These are phyloP conservation scores for Penicillium sp. DNA, from an alignment of 2,329 filamentous ascomycete genomes.

Conservation along the genomic window DNA sequence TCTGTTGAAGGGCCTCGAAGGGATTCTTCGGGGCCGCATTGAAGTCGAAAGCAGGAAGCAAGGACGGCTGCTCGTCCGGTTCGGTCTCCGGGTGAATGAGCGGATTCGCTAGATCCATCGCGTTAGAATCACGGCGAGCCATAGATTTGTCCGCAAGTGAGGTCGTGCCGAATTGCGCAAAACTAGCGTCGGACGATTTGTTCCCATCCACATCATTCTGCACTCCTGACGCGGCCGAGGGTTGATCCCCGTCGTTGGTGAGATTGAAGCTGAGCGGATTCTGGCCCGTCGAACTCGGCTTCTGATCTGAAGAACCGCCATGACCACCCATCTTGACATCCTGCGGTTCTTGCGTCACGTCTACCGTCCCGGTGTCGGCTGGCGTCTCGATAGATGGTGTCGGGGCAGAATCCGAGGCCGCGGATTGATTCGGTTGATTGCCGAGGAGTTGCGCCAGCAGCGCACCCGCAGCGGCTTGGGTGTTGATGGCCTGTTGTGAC, in stretches of 20 bases:
- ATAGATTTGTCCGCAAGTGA: constrained; percentile 6
- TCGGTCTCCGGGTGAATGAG: constrained; percentile 27
- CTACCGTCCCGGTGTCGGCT: constrained; percentile 1
- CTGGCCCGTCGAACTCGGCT: neutral
- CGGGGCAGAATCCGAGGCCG: constrained; percentile 17
- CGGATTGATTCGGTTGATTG: constrained; percentile 29
- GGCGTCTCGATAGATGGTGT: constrained; percentile 11
- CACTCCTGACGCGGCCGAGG: constrained; percentile 11
- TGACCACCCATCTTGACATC: constrained; percentile 14
- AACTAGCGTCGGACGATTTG: constrained; percentile 13
- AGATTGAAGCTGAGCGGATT: constrained; percentile 7
- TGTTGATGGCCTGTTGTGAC: constrained; percentile 29
- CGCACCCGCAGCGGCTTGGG: constrained; percentile 38
- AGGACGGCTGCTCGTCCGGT: constrained; percentile 28
- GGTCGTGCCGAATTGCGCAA: constrained; percentile 10
- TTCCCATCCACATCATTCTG: constrained; percentile 15
- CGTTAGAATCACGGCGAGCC: constrained; percentile 16
- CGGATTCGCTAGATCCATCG: constrained; percentile 29
- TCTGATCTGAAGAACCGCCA: constrained; percentile 7
- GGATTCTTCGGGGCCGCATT: constrained; percentile 28
- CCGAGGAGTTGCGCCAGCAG: constrained; percentile 39
- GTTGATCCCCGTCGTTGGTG: constrained; percentile 7
- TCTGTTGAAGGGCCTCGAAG: constrained; percentile 35
- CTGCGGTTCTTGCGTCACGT: constrained; percentile 1
- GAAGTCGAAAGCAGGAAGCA: constrained; percentile 34